phyloP scores from a whole-genome alignment of 495 filamentous ascomycete genomes.

The Neurospora cerealis region DNA sequence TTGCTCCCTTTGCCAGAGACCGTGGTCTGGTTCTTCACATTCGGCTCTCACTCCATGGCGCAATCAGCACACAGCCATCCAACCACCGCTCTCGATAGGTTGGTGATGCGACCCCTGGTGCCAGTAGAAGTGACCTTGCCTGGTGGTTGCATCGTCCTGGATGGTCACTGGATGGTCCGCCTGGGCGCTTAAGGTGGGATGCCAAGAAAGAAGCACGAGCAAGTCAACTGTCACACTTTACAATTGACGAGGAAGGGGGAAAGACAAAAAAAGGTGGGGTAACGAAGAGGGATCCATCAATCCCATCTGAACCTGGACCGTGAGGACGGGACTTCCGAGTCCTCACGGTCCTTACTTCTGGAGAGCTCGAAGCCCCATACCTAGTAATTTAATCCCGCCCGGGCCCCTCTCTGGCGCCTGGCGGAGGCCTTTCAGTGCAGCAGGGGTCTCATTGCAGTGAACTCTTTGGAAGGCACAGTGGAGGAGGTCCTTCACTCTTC shows the following conservation, averaged over 20 bases:
- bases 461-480: background rate
- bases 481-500: background rate
- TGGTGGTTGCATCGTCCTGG: background rate
- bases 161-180: conserved; percentile 2
- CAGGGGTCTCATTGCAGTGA: background rate
- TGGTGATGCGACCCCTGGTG: conserved; percentile 8
- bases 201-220: background rate
- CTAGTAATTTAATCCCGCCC: too few species aligned
- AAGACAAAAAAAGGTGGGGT: background rate
- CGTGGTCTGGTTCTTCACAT: background rate
- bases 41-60: background rate
- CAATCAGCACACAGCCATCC: conserved; percentile 3
- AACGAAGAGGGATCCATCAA: background rate
- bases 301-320: background rate
- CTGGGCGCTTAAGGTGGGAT: conserved; percentile 22
- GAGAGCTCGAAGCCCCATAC: background rate
- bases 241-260: background rate
- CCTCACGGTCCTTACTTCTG: background rate
- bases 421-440: background rate
- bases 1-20: background rate
- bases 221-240: background rate
- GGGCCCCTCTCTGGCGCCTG: background rate
- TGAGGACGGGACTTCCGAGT: too few species aligned
- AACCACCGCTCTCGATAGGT: conserved; percentile 8
- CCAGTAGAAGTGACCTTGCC: background rate